Evolutionary conservation across 768 basidiomycete species (phyloP).

Genomic region (Phaeotremella skinneri): DNA sequence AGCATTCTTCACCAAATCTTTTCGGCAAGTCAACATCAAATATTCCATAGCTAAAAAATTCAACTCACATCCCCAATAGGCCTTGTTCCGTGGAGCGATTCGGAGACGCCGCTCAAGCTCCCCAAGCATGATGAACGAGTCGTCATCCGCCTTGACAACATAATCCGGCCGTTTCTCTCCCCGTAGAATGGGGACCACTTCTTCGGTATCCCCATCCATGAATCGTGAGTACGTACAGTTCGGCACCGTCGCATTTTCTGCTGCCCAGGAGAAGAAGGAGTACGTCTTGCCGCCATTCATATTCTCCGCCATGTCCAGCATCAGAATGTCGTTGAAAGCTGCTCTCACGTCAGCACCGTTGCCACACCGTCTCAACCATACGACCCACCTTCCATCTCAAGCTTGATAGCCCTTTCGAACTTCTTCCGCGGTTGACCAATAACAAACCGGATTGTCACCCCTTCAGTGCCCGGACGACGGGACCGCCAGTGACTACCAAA

Average conservation of each 20-base stretch:
- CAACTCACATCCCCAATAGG: constrained; percentile 51
- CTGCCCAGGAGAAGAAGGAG: constrained; percentile 89
- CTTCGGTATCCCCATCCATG: background rate
- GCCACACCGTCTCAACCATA: background rate
- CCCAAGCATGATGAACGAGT: constrained; percentile 89
- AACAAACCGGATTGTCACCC: constrained; percentile 83
- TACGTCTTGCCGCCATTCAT: constrained; percentile 96
- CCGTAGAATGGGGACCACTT: constrained; percentile 28
- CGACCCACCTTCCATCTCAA: constrained; percentile 86
- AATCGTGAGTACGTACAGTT: constrained; percentile 56
- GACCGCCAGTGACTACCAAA: constrained; percentile 83
- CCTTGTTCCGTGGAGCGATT: constrained; percentile 63
- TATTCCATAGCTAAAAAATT: background rate
- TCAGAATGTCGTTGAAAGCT: constrained; percentile 52
- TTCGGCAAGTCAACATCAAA: background rate
- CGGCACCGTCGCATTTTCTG: constrained; percentile 85
- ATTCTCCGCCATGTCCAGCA: constrained; percentile 82
- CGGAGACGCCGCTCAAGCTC: constrained; percentile 89
- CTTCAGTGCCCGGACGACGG: constrained; percentile 68
- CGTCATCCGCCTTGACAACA: constrained; percentile 91
- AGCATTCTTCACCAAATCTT: constrained; percentile 72
- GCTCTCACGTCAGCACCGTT: constrained; percentile 5
- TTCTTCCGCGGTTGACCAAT: constrained; percentile 77
- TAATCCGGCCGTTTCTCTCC: constrained; percentile 75
- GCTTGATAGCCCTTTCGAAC: constrained; percentile 72